phyloP scores from a whole-genome alignment of 345 rosid genomes.

The Physaria fendleri region DNA sequence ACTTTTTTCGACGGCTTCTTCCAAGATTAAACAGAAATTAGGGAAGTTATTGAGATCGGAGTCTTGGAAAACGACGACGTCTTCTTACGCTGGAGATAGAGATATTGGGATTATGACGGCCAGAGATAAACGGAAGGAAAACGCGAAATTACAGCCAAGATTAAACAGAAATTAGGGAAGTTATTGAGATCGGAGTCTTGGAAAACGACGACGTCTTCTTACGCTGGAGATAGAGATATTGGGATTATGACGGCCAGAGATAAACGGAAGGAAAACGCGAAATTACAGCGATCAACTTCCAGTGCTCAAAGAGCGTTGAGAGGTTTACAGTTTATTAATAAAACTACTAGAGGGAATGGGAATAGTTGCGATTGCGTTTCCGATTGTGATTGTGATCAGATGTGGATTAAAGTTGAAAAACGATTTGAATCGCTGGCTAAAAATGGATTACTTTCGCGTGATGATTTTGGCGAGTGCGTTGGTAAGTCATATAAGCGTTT shows the following conservation, averaged over 20 bases:
- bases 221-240: conserved; percentile 19
- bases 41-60: conserved; percentile 53
- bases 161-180: conserved; percentile 56
- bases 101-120: conserved; percentile 30
- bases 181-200: conserved; percentile 50
- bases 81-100: conserved; percentile 24
- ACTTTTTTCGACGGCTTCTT: too few relatives aligned
- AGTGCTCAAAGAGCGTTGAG: conserved; percentile 71
- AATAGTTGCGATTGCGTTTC: conserved; percentile 48
- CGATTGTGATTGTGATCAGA: conserved; percentile 40
- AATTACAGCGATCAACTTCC: conserved; percentile 56
- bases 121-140: conserved; percentile 51
- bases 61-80: conserved; percentile 40
- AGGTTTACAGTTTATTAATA: conserved; percentile 70
- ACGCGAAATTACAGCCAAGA: conserved; percentile 56
- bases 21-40: too few relatives aligned
- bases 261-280: conserved; percentile 49
- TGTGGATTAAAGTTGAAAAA: conserved; percentile 68
- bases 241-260: conserved; percentile 42
- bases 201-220: conserved; percentile 35
- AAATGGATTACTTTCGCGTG: conserved; percentile 69
- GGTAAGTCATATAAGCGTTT: too few relatives aligned
- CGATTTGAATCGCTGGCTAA: conserved; percentile 49
- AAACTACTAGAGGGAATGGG: conserved; percentile 34
- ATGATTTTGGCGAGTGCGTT: conserved; percentile 91